Evolutionary conservation across 2,329 filamentous ascomycete species (phyloP), one percentile per base, ranked within the genome.

Genomic region (Pseudogymnoascus sp.): DNA sequence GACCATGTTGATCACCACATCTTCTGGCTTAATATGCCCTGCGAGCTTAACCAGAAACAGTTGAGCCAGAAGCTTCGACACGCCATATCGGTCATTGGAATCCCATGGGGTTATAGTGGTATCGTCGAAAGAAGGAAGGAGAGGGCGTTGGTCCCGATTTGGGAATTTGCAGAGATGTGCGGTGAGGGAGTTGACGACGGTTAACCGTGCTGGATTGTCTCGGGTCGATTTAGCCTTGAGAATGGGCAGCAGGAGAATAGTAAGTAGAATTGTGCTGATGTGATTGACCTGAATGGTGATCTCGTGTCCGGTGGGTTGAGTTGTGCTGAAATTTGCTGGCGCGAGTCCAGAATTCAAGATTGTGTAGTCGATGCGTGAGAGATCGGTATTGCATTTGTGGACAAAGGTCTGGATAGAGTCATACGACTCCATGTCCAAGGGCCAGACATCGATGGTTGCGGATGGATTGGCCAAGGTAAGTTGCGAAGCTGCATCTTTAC

Each of bases 371-470:
- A 82, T 66, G 14, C 75, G 73, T 0, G 69, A 34, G 1, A 80
- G 71, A 7, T 40, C 37, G 11, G 51, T 71, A 8, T 74, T 67
- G 16, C 74, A 73, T 1, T 74, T 73, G 0, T 62, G 62, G 0
- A 73, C 75, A 63, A 84, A 83, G 0, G 66, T 68, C 31, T 73
- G 71, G 1, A 83, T 71, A 1, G 79, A 81, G 1, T 74, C 70
- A 60, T 82, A 81, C 0, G 74, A 77, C 4, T 64, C 62, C 75
- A 83, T 78, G 54, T 84, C 80, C n/a, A 84, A 67, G 2, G 69
- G 8, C 79, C 78, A 83, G 8, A 84, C 79, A 10, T 81, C 73
- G 11, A 83, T 74, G 0, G 51, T 72, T 1, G 77, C 76, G 0
- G 66, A 65, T 1, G 74, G 74, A 57, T 72, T 71, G 21, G 69